Percentiles rank a stretch among this genome's conserved stretches.
phyloP scores from a whole-genome alignment of 345 rosid species.

The Psidium guajava region DNA sequence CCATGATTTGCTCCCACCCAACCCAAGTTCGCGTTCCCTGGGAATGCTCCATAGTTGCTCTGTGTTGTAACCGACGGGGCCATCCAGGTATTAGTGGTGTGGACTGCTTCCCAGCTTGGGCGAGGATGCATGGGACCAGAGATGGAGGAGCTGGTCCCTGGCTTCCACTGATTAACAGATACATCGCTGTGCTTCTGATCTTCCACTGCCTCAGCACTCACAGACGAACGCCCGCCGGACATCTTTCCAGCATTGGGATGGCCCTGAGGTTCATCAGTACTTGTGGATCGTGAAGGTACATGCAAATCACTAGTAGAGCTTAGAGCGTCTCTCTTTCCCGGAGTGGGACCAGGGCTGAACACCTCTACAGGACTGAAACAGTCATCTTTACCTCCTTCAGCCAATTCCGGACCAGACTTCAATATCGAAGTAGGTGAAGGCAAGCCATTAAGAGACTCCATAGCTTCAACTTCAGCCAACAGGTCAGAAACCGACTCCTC shows the following conservation, averaged over 20 bases:
- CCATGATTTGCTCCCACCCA: conserved; percentile 16
- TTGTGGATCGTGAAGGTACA: conserved; percentile 32
- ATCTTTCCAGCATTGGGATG: conserved; percentile 22
- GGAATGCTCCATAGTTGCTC: conserved; percentile 23
- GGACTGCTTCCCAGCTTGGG: conserved; percentile 14
- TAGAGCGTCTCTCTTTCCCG: conserved; percentile 58
- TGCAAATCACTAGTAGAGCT: conserved; percentile 62
- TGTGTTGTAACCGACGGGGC: conserved; percentile 28
- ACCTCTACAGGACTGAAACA: conserved; percentile 69
- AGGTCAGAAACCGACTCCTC: conserved; percentile 99
- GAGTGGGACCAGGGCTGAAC: conserved; percentile 48
- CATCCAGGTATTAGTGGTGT: conserved; percentile 23
- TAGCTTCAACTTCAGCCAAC: conserved; percentile 98
- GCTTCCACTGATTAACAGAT: conserved; percentile 38
- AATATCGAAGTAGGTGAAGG: conserved; percentile 71
- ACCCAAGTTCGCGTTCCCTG: conserved; percentile 25
- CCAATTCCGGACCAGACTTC: conserved; percentile 31
- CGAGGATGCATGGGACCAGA: conserved; percentile 30
- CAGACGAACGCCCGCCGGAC: conserved; percentile 31
- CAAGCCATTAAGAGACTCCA: conserved; percentile 72
- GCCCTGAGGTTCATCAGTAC: conserved; percentile 13
- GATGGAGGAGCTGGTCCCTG: conserved; percentile 37
- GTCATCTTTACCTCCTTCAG: conserved; percentile 54
- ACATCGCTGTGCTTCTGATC: conserved; percentile 22
- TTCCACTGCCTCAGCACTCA: conserved; percentile 27